Conservation (phyloP, 768 basidiomycete genomes). For the Chalciporus chontae region DNA sequence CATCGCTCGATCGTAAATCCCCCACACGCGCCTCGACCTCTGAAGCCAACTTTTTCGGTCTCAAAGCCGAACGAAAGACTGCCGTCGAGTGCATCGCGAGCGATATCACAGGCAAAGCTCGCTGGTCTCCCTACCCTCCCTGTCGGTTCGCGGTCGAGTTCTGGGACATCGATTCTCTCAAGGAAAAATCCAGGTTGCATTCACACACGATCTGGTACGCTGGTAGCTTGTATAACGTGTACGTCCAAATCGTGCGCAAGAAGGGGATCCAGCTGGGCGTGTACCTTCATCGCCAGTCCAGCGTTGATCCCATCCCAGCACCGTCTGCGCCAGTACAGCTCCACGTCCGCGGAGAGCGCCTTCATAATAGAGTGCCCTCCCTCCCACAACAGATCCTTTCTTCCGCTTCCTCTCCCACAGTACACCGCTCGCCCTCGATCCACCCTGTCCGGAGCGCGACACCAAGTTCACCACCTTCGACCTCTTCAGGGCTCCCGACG, state of each 20-base stretch:
- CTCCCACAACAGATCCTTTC: slow-evolving; percentile 31
- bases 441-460: slow-evolving; percentile 47
- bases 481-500: slow-evolving; percentile 14
- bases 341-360: slow-evolving; percentile 19
- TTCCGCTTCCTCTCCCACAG: slow-evolving; percentile 20
- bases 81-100: slow-evolving; percentile 39
- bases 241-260: slow-evolving; percentile 84
- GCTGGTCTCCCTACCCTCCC: slow-evolving; percentile 74
- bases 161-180: slow-evolving; percentile 77
- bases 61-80: slow-evolving; percentile 44
- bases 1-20: slow-evolving; percentile 20
- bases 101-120: slow-evolving; percentile 42
- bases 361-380: slow-evolving; percentile 30
- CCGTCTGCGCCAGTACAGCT: slow-evolving; percentile 53
- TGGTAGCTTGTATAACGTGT: slow-evolving; percentile 84
- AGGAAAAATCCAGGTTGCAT: slow-evolving; percentile 81
- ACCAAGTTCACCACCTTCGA: slow-evolving; percentile 31
- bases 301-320: slow-evolving; percentile 72
- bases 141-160: slow-evolving; percentile 88
- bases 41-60: slow-evolving; percentile 64
- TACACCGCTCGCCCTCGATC: slow-evolving; percentile 46
- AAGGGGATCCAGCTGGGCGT: slow-evolving; percentile 81
- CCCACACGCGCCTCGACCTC: slow-evolving; percentile 29
- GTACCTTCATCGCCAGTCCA: slow-evolving; percentile 85
- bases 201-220: slow-evolving; percentile 89